Evolutionary conservation across 1,139 yeast species (phyloP).

Genomic region (Taphrina flavorubra): DNA sequence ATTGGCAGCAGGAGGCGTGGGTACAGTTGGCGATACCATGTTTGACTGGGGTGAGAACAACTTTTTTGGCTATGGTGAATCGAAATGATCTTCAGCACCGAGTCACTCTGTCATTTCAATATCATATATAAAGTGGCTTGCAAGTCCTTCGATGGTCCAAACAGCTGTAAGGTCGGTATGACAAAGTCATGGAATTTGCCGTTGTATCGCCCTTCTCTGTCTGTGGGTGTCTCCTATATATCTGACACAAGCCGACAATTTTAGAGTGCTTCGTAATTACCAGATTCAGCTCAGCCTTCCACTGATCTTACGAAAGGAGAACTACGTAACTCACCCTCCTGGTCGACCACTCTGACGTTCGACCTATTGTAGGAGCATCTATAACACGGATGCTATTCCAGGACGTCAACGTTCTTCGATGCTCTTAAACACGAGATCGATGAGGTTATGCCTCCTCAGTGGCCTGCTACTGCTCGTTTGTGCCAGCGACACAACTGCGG

Average conservation of each 20-base stretch:
- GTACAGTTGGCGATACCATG: conserved; percentile 13
- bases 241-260: background rate
- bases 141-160: too few species aligned
- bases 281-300: background rate
- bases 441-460: background rate
- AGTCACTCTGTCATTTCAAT: background rate
- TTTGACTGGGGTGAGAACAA: conserved; percentile 41
- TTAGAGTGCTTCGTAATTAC: background rate
- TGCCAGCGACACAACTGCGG: background rate
- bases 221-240: too few species aligned
- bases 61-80: conserved; percentile 28
- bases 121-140: too few species aligned
- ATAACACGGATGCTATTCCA: too few species aligned
- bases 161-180: too few species aligned
- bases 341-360: too few species aligned
- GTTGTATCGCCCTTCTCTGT: too few species aligned
- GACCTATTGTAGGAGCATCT: too few species aligned
- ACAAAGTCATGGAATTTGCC: too few species aligned
- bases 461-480: background rate
- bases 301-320: background rate
- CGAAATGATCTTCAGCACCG: background rate
- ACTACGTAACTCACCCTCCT: background rate
- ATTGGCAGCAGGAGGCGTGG: conserved; percentile 19
- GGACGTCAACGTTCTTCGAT: too few species aligned
- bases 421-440: too few species aligned